Conservation (phyloP, 352 stramenopile genomes). For the Globisporangium lucens region DNA sequence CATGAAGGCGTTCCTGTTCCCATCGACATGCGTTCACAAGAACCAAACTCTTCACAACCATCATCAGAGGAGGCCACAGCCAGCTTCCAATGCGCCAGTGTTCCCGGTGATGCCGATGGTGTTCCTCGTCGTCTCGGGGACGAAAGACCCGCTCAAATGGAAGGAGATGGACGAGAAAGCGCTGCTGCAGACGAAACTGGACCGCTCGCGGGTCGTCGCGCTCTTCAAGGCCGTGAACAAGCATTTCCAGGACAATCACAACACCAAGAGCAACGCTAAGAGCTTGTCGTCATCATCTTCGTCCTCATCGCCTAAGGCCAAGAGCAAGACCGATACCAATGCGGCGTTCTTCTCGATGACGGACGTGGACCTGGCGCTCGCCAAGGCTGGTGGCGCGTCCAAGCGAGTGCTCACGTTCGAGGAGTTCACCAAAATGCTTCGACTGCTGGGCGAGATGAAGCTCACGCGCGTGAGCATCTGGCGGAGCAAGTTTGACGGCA, state of each 20-base stretch:
- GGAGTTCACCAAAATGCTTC: conserved; percentile 38
- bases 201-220: conserved; percentile 48
- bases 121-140: conserved; percentile 41
- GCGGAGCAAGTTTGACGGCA: conserved; percentile 44
- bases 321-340: conserved; percentile 16
- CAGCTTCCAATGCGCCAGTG: not conserved
- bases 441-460: conserved; percentile 32
- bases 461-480: conserved; percentile 29
- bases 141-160: conserved; percentile 36
- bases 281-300: not conserved
- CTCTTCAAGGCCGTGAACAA: conserved; percentile 48
- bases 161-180: conserved; percentile 31
- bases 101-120: conserved; percentile 39
- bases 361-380: conserved; percentile 60
- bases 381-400: conserved; percentile 40
- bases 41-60: not conserved
- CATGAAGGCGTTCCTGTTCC: conserved; percentile 9
- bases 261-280: conserved; percentile 7
- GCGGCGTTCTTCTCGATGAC: conserved; percentile 38
- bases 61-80: not conserved
- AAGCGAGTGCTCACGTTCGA: conserved; percentile 48
- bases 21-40: not conserved
- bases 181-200: conserved; percentile 39
- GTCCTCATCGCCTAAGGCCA: not conserved
- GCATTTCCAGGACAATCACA: conserved; percentile 9